phyloP scores from a whole-genome alignment of 805 yeast species.

The Teunomyces cretensis region DNA sequence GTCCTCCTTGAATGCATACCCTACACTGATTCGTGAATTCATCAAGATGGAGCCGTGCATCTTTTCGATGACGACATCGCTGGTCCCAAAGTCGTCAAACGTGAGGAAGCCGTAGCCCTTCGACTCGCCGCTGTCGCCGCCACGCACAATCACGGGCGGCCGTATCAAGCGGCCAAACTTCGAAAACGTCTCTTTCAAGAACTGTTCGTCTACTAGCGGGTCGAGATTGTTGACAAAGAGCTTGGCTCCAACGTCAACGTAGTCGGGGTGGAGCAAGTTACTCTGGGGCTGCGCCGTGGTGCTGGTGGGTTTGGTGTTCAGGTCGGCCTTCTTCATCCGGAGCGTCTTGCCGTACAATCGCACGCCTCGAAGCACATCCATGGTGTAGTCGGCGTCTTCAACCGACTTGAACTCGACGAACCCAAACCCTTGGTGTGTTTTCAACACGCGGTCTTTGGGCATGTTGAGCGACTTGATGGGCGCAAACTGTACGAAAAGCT shows the following conservation, averaged over 20 bases:
- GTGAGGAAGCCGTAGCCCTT: constrained; percentile 68
- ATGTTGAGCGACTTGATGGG: constrained; percentile 69
- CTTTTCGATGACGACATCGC: constrained; percentile 69
- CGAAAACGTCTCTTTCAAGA: constrained; percentile 56
- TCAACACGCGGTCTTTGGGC: constrained; percentile 75
- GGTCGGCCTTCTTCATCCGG: constrained; percentile 53
- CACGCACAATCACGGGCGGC: constrained; percentile 52
- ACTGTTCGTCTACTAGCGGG: constrained; percentile 60
- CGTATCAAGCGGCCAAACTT: constrained; percentile 64
- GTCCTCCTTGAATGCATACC: constrained; percentile 71
- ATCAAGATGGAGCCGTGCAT: constrained; percentile 70
- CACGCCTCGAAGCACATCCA: constrained; percentile 57
- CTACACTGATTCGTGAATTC: constrained; percentile 60
- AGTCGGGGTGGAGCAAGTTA: constrained; percentile 7
- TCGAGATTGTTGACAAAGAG: constrained; percentile 61
- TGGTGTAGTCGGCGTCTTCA: constrained; percentile 70
- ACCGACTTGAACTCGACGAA: constrained; percentile 68
- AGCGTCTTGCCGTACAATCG: constrained; percentile 61
- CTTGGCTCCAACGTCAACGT: constrained; percentile 50
- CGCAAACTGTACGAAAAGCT: constrained; percentile 80
- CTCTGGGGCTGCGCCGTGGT: no score
- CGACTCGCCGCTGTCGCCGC: constrained; percentile 44
- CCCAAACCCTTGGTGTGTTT: constrained; percentile 82
- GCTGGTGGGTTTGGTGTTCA: constrained; percentile 7
- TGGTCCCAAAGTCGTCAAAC: constrained; percentile 60